These are phyloP conservation scores for Periconia macrospinosa DNA, from an alignment of 2,329 filamentous ascomycete species.

Conservation along the genomic window DNA sequence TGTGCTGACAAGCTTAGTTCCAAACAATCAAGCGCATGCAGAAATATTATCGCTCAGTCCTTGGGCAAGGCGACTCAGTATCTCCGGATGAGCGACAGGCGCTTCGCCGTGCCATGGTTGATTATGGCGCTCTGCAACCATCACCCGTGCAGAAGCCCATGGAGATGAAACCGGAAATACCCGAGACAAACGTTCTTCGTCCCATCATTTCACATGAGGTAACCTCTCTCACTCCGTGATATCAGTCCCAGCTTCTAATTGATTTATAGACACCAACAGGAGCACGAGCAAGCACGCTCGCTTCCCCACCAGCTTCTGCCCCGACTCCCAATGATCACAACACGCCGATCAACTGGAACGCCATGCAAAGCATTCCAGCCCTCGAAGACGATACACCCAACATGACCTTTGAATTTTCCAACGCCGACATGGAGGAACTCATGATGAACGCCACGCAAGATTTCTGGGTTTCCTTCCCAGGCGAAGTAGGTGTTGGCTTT, in stretches of 20 bases:
- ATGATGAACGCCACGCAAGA: slow-evolving; percentile 44
- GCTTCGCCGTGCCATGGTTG: slow-evolving; percentile 42
- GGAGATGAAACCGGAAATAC: slow-evolving; percentile 17
- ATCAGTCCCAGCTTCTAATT: slow-evolving; percentile 11
- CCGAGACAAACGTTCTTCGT: slow-evolving; percentile 16
- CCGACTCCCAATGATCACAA: slow-evolving; percentile 29
- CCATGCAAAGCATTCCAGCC: slow-evolving; percentile 15
- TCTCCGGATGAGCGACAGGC: slow-evolving; percentile 42
- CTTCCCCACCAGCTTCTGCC: slow-evolving; percentile 22
- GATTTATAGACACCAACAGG: background rate
- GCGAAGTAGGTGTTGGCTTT: slow-evolving; percentile 41
- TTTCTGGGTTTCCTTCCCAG: slow-evolving; percentile 44
- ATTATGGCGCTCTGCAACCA: slow-evolving; percentile 45
- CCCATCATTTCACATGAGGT: slow-evolving; percentile 15
- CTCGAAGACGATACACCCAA: slow-evolving; percentile 35
- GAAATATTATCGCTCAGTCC: slow-evolving; percentile 41
- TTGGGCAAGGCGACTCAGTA: slow-evolving; percentile 37
- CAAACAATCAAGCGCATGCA: slow-evolving; percentile 49
- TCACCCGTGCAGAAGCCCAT: slow-evolving; percentile 40
- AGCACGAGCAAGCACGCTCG: background rate
- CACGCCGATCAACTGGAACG: slow-evolving; percentile 23
- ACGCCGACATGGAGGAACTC: slow-evolving; percentile 41
- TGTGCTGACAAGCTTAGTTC: slow-evolving; percentile 23
- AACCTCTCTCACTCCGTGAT: background rate
- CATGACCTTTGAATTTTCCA: slow-evolving; percentile 37